Base-by-base conservation (phyloP, 2,329 filamentous ascomycete genomes). In the Beauveria brongniartii region DNA sequence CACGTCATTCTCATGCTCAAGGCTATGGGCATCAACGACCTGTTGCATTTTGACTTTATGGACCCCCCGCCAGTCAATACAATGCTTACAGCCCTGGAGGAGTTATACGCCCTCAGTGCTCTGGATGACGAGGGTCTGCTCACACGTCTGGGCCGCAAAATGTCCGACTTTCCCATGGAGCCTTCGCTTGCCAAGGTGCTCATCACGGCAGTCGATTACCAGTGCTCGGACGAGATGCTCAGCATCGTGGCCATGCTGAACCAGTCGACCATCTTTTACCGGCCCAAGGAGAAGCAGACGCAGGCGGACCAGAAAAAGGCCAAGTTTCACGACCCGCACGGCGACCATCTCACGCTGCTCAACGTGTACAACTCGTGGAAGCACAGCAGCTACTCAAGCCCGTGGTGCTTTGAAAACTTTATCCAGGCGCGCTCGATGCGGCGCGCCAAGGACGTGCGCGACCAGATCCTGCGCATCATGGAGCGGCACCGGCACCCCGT, bases 341-440 rank as follows among this genome's bases (percentile, higher is more conserved):
- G 94, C 57, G 94, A 99, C 70, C 94, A 99, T 69, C 80, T 99
- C 14, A 99, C 94, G 0, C 81, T 97, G 0, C 84, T 99, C 48
- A 99, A 99, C 68, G 92, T 99, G 0, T 99, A 96, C 78, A 96
- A 97, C 69, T 87, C 84, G n/a, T 99, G 94, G 94, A 96, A 96
- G 73, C 82, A 87, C 50, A 89, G 86, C 64, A 87, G 88, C 7
- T 96, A 85, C 75, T 89, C 86, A 55, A 90, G 86, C 61, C 87
- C 92, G 0, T 99, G 94, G 94, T 97, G 94, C 71, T 93, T 91
- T 67, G 95, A 99, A 70, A 97, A 99, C 74, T 99, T 96, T 72
- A 94, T 99, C 71, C 92, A 97, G 71, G 92, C 91, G 5, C 85
- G 92, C 2, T 87, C 87, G 40, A 96, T 99, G 84, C 84, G 86